Evolutionary conservation across 2,329 filamentous ascomycete genomes (phyloP), one percentile per base, ranked within the genome.

Genomic region (Lasiodiplodia theobromae): DNA sequence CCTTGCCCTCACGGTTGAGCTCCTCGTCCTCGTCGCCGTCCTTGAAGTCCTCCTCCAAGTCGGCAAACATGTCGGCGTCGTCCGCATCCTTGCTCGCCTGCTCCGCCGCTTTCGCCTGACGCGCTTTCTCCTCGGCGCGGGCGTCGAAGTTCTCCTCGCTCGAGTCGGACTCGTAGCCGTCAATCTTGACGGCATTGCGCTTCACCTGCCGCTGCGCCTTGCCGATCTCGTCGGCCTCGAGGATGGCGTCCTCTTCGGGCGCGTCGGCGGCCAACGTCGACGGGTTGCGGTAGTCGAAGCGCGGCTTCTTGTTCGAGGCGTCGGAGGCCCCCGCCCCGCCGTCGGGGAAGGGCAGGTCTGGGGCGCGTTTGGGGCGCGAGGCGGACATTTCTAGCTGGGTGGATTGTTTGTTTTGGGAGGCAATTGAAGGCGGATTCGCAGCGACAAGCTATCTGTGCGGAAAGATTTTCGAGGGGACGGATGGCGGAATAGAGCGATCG

Each of bases 261-360:
- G 89, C 91, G 77, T 96, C 93, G 1, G 94, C 90, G 2, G 93
- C 95, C 4, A 99, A 88, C 0, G 92, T 94, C 18, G 94, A 97
- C 3, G 96, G 96, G 77, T 99, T 98, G 72, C 96, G 93, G 66
- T 96, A 85, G 79, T 99, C 96, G 81, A 99, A 99, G 76, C 92
- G 93, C 69, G 93, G 91, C 77, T 94, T 94, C 79, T 96, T 96
- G 65, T 96, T 96, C 65, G 53, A 51, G 44, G 44, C 44, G 28
- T 58, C 38, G 23, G 31, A 16, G 2, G 84, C 80, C 1, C 85
- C 82, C 60, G 86, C 84, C 64, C 44, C 44, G 11, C 82, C 79
- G 60, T 82, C 80, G 66, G 89, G 86, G 72, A 86, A 83, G 75
- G 92, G 90, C 78, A 95, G 89, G 21, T 68, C 66, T 11, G 66